Evolutionary conservation across 768 basidiomycete species (phyloP).

Genomic region (Boletus pseudo-olivaceus): DNA sequence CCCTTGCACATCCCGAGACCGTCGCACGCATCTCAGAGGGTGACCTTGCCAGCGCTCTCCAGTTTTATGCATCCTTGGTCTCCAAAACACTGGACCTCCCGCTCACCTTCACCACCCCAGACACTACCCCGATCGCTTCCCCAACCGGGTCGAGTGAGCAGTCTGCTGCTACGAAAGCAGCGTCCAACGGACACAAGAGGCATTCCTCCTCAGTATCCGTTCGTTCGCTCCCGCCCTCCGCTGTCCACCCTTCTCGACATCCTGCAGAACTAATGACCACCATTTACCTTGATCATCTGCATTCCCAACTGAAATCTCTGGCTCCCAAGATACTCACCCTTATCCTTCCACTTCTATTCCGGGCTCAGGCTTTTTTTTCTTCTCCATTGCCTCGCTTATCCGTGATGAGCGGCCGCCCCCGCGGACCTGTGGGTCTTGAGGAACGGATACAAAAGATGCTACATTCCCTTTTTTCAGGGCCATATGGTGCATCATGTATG

Average conservation of each 20-base stretch:
- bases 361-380: slow-evolving; percentile 60
- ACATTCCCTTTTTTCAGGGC: slow-evolving; percentile 55
- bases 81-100: slow-evolving; percentile 47
- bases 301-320: slow-evolving; percentile 57
- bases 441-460: slow-evolving; percentile 56
- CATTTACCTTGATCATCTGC: slow-evolving; percentile 62
- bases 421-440: slow-evolving; percentile 39
- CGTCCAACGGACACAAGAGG: slow-evolving; percentile 46
- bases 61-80: slow-evolving; percentile 59
- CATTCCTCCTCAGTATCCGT: slow-evolving; percentile 61
- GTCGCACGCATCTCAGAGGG: slow-evolving; percentile 59
- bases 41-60: slow-evolving; percentile 51
- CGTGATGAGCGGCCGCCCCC: slow-evolving; percentile 39
- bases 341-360: slow-evolving; percentile 73
- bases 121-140: slow-evolving; percentile 23
- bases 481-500: slow-evolving; percentile 64
- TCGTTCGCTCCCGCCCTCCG: slow-evolving; percentile 37
- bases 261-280: slow-evolving; percentile 62
- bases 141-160: slow-evolving; percentile 32
- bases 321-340: slow-evolving; percentile 48
- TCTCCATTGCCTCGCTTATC: slow-evolving; percentile 68
- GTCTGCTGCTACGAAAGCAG: slow-evolving; percentile 18
- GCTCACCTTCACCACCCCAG: slow-evolving; percentile 12
- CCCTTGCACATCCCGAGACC: slow-evolving; percentile 50
- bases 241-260: slow-evolving; percentile 35